Evolutionary conservation across 352 stramenopile genomes (phyloP).

Genomic region (Pythium sukuiense): DNA sequence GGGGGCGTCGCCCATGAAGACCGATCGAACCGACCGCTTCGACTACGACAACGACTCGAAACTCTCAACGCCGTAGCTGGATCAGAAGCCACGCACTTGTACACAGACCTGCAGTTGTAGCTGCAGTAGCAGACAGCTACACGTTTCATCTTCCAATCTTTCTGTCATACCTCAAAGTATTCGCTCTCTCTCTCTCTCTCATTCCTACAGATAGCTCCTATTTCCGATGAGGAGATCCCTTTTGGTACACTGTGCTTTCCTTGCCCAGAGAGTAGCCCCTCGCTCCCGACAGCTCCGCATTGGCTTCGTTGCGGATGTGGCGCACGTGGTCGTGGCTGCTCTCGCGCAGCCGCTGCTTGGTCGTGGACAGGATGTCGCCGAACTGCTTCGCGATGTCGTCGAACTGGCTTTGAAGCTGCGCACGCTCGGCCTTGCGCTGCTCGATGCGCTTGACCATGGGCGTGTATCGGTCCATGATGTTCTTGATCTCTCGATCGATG

Average conservation of each 20-base stretch:
- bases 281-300: constrained; percentile 40
- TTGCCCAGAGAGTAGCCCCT: constrained; percentile 57
- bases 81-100: background rate
- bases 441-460: constrained; percentile 63
- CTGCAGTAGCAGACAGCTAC: background rate
- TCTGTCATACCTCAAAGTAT: background rate
- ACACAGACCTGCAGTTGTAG: background rate
- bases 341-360: constrained; percentile 52
- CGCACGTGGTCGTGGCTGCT: constrained; percentile 61
- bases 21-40: constrained; percentile 28
- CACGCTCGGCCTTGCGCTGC: constrained; percentile 47
- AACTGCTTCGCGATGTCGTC: constrained; percentile 54
- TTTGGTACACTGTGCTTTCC: constrained; percentile 70
- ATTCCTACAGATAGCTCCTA: background rate
- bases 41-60: constrained; percentile 63
- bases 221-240: constrained; percentile 21
- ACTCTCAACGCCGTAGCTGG: constrained; percentile 39
- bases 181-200: too few species aligned
- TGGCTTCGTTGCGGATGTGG: constrained; percentile 62
- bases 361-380: constrained; percentile 61
- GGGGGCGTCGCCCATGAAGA: constrained; percentile 19
- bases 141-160: background rate
- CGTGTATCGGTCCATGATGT: constrained; percentile 66
- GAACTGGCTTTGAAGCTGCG: constrained; percentile 45
- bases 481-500: constrained; percentile 59